Evolutionary conservation across 495 filamentous ascomycete species (phyloP).

Genomic region (Neohortaea acidophila): DNA sequence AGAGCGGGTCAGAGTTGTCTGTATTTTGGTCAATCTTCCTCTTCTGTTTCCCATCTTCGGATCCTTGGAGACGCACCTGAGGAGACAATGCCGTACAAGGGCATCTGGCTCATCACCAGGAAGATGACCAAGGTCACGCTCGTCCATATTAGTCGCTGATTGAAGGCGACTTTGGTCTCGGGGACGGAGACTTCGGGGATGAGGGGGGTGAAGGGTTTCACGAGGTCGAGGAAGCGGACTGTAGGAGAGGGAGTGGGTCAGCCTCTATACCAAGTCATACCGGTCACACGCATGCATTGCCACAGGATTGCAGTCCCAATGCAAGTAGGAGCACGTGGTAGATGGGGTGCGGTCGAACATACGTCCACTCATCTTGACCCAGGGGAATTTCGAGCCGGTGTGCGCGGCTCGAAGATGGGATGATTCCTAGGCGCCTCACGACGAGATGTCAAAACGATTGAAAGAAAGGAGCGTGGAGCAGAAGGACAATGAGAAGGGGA

Average conservation of each 20-base stretch:
- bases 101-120: conserved; percentile 99
- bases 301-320: too few species aligned
- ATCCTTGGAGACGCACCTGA: conserved; percentile 13
- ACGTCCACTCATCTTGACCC: not conserved
- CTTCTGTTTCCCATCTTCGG: not conserved
- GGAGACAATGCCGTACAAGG: conserved; percentile 33
- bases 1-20: conserved; percentile 75
- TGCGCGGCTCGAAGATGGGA: too few species aligned
- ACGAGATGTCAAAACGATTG: too few species aligned
- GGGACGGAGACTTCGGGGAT: conserved; percentile 97
- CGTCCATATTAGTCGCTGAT: conserved; percentile 95
- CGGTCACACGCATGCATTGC: not conserved
- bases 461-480: too few species aligned
- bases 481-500: too few species aligned
- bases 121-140: conserved; percentile 93
- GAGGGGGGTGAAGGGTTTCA: conserved; percentile 98
- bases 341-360: not conserved
- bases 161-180: conserved; percentile 88
- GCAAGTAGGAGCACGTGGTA: too few species aligned
- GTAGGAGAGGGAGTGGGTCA: conserved; percentile 8
- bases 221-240: conserved; percentile 99
- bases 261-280: not conserved
- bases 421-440: too few species aligned
- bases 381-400: too few species aligned
- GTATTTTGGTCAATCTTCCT: conserved; percentile 30